phyloP scores from a whole-genome alignment of 2,329 filamentous ascomycete genomes.

The Paecilomyces dactylethromorphus region DNA sequence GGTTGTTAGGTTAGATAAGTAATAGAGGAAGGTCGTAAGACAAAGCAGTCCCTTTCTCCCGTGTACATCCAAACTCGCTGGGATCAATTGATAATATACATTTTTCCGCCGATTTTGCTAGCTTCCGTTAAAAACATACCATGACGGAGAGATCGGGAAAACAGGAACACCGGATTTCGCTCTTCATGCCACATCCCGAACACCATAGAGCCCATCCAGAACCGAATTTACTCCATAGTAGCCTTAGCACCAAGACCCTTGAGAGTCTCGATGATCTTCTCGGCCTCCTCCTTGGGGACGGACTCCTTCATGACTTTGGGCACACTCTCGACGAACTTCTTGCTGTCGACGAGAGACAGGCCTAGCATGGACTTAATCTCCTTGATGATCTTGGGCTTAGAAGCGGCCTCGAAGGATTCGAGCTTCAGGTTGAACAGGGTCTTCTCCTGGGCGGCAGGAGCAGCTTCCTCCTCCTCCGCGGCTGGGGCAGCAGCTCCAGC shows the following conservation, averaged over 20 bases:
- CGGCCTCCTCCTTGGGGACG: slow-evolving; percentile 95
- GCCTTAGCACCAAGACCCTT: slow-evolving; percentile 89
- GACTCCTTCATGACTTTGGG: slow-evolving; percentile 99
- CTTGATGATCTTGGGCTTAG: slow-evolving; percentile 99
- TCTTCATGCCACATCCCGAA: background rate
- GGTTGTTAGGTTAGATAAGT: background rate
- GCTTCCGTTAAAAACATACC: background rate
- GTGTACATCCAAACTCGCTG: background rate
- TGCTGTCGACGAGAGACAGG: slow-evolving; percentile 93
- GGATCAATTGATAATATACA: slow-evolving; percentile 1
- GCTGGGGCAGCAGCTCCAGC: slow-evolving; percentile 53
- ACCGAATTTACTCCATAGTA: slow-evolving; percentile 68
- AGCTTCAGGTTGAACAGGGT: slow-evolving; percentile 97
- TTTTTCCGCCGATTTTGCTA: background rate
- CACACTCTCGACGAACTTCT: slow-evolving; percentile 99
- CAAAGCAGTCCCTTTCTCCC: background rate
- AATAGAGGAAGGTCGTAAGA: background rate
- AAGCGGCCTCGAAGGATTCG: slow-evolving; percentile 72
- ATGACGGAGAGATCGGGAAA: background rate
- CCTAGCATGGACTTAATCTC: slow-evolving; percentile 96
- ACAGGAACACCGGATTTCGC: background rate
- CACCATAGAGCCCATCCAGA: slow-evolving; percentile 4
- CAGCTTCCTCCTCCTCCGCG: slow-evolving; percentile 75
- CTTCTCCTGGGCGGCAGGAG: slow-evolving; percentile 83
- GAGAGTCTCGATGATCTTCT: slow-evolving; percentile 94